These are phyloP conservation scores for Camellia granthamiana DNA, from an alignment of 148 eudicot genomes.

Conservation along the genomic window DNA sequence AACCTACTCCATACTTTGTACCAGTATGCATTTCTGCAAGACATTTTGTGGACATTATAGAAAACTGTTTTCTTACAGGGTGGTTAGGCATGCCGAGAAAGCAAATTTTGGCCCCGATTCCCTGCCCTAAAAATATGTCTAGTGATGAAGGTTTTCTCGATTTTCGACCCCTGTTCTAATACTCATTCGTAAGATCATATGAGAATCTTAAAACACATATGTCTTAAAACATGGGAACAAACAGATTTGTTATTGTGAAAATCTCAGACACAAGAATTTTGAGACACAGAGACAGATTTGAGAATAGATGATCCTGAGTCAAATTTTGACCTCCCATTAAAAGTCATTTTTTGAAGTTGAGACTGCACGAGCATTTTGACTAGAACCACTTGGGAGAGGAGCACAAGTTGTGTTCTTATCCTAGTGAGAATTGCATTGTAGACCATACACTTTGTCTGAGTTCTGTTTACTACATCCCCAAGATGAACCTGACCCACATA, in stretches of 20 bases:
- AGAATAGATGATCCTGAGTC: not conserved
- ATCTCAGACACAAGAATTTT: too few relatives aligned
- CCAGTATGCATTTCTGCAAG: not conserved
- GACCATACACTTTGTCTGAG: not conserved
- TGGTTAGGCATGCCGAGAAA: not conserved
- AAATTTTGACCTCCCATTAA: not conserved
- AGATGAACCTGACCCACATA: not conserved
- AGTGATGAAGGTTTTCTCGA: not conserved
- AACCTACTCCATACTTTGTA: not conserved
- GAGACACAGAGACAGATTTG: too few relatives aligned
- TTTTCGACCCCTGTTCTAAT: not conserved
- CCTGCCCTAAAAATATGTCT: not conserved
- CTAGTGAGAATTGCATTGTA: not conserved
- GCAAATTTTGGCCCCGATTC: not conserved
- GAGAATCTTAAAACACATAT: too few relatives aligned
- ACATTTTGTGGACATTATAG: not conserved
- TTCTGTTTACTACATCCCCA: not conserved
- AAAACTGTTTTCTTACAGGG: slow-evolving; percentile 4
- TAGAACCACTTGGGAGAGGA: not conserved
- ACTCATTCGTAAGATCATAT: too few relatives aligned
- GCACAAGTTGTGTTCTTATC: not conserved
- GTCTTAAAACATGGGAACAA: too few relatives aligned
- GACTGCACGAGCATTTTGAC: not conserved
- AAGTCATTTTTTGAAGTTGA: not conserved
- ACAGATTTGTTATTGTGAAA: too few relatives aligned